A percentile compares a stretch with the other conserved stretches of the same genome.
Conservation (phyloP, 1,139 yeast genomes). For the Yamadazyma triangularis region DNA sequence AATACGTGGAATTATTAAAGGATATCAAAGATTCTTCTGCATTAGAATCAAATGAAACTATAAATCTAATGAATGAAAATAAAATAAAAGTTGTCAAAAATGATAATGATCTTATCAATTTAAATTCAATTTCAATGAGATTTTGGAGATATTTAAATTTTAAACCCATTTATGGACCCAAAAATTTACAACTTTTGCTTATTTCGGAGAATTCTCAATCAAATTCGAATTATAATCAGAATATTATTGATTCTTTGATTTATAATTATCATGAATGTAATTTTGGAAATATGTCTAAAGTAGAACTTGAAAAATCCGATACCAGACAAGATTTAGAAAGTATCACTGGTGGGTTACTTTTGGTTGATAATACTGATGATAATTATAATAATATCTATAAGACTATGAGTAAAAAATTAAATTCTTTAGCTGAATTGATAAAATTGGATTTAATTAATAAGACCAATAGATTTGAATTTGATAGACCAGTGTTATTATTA, state of each 20-base stretch:
- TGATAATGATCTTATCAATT: constrained; percentile 25
- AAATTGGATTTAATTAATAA: constrained; percentile 39
- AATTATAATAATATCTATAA: constrained; percentile 25
- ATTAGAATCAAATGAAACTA: constrained; percentile 7
- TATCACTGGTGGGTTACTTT: constrained; percentile 31
- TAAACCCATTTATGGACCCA: constrained; percentile 45
- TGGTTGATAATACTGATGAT: constrained; percentile 17
- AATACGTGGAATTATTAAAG: constrained; percentile 18
- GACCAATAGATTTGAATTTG: constrained; percentile 39
- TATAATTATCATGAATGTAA: constrained; percentile 45
- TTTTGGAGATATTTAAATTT: constrained; percentile 58
- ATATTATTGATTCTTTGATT: constrained; percentile 37
- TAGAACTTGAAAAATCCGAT: constrained; percentile 27
- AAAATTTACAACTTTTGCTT: constrained; percentile 52
- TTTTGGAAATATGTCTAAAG: constrained; percentile 41
- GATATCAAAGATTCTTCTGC: constrained; percentile 11
- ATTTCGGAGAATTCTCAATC: constrained; percentile 27
- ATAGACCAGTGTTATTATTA: constrained; percentile 43
- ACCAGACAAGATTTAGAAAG: constrained; percentile 30
- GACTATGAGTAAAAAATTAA: constrained; percentile 25
- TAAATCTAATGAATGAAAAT: constrained; percentile 7
- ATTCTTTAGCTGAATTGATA: constrained; percentile 30
- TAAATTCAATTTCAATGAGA: constrained; percentile 33
- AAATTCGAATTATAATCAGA: constrained; percentile 17
- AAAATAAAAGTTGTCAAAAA: constrained; percentile 22